Conservation (phyloP, 306 rosid genomes). For the Begonia fuchsioides region DNA sequence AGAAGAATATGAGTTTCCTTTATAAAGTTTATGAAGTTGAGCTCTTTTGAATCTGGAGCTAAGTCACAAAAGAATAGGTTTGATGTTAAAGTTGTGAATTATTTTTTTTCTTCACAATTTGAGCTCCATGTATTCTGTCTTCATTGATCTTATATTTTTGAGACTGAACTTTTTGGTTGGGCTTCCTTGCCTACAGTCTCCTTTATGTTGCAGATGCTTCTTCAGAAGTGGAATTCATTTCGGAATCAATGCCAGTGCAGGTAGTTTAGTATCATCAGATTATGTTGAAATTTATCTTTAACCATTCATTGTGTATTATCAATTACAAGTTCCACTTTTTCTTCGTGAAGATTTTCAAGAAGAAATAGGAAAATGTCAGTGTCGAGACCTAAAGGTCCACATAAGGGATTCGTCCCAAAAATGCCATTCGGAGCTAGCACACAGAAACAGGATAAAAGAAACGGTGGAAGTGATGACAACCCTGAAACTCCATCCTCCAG, state of each 20-base stretch:
- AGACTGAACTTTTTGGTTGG: slow-evolving; percentile 7
- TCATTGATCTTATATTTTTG: slow-evolving; percentile 4
- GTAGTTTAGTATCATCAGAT: slow-evolving; percentile 18
- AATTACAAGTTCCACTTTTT: slow-evolving; percentile 4
- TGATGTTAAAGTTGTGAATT: too few relatives aligned
- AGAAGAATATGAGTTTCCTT: too few relatives aligned
- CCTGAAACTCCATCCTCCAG: slow-evolving; percentile 29
- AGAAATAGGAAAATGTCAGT: slow-evolving; percentile 37
- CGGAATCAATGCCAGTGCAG: slow-evolving; percentile 40
- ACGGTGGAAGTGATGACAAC: slow-evolving; percentile 28
- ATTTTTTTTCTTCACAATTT: too few relatives aligned
- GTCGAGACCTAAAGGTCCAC: slow-evolving; percentile 34
- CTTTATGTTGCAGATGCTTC: slow-evolving; percentile 29
- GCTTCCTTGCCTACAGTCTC: slow-evolving; percentile 31
- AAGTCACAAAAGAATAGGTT: too few relatives aligned
- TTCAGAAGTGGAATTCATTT: slow-evolving; percentile 27
- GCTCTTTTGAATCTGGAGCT: too few relatives aligned
- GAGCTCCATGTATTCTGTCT: too few relatives aligned
- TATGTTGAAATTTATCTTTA: slow-evolving; percentile 7
- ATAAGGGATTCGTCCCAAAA: slow-evolving; percentile 42
- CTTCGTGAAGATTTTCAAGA: slow-evolving; percentile 42
- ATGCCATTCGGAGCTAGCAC: slow-evolving; percentile 17
- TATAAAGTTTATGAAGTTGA: too few relatives aligned
- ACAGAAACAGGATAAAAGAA: slow-evolving; percentile 24
- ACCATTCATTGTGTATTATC: neutral